These are phyloP conservation scores for Diaporthe helianthi DNA, from an alignment of 2,329 filamentous ascomycete genomes.

Conservation along the genomic window DNA sequence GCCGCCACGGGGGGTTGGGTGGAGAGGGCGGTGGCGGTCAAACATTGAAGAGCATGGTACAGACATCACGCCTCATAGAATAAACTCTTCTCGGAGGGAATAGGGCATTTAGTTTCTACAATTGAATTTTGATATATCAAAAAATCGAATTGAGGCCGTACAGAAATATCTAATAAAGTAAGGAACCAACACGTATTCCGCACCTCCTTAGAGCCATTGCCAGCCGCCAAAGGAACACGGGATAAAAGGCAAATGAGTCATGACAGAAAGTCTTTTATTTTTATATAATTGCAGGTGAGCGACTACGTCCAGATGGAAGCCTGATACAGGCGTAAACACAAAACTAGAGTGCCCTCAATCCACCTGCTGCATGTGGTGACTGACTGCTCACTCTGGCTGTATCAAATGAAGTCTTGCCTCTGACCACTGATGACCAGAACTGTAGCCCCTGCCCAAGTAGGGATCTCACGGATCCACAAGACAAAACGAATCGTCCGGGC, in stretches of 20 bases:
- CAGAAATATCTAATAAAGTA: not conserved
- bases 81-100: not conserved
- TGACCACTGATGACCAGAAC: no score
- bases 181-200: not conserved
- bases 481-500: not conserved
- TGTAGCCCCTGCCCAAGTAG: not conserved
- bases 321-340: not conserved
- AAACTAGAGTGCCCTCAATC: not conserved
- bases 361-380: no score
- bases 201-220: not conserved
- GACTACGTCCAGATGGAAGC: not conserved
- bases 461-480: not conserved
- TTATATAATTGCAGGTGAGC: not conserved
- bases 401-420: no score
- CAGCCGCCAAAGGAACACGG: not conserved
- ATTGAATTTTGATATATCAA: no score
- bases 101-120: not conserved
- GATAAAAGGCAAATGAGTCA: not conserved
- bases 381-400: no score
- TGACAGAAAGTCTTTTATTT: not conserved
- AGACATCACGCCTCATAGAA: not conserved
- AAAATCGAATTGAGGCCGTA: no score
- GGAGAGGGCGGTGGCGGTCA: no score
- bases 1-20: no score
- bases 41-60: not conserved